These are phyloP conservation scores for Sphagnum magellanicum DNA, from an alignment of 228 moss, liverwort and hornwort species.

Conservation along the genomic window DNA sequence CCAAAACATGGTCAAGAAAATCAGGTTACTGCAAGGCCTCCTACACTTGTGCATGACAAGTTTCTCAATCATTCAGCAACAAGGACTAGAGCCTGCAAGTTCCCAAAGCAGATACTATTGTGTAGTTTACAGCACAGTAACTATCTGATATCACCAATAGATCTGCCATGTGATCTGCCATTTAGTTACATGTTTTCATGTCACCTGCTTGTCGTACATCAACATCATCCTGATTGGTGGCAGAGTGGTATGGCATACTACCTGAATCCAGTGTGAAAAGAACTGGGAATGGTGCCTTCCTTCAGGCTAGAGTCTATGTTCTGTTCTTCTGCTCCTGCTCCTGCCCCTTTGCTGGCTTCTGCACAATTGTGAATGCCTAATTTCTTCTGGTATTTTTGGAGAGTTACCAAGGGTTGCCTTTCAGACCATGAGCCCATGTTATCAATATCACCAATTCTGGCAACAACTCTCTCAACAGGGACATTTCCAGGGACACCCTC, in stretches of 20 bases:
- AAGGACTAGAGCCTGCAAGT: background rate
- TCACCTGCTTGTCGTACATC: background rate
- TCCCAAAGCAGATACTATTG: background rate
- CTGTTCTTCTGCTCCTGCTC: background rate
- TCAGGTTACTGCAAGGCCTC: background rate
- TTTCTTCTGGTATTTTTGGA: background rate
- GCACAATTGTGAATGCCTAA: background rate
- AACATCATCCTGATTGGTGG: background rate
- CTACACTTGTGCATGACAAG: no score
- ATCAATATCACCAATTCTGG: background rate
- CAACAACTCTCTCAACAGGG: background rate
- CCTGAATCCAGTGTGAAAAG: background rate
- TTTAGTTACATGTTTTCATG: background rate
- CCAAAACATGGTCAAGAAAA: background rate
- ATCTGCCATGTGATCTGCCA: no score
- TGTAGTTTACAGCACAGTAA: background rate
- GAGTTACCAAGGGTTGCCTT: no score
- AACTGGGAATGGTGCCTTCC: background rate
- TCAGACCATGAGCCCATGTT: background rate
- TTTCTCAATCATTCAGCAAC: background rate
- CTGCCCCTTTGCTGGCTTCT: background rate
- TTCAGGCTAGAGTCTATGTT: background rate
- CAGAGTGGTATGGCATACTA: background rate
- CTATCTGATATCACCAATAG: background rate
- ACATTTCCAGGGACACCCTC: background rate